phyloP scores from a whole-genome alignment of 495 filamentous ascomycete genomes.

The Pseudevernia furfuracea region DNA sequence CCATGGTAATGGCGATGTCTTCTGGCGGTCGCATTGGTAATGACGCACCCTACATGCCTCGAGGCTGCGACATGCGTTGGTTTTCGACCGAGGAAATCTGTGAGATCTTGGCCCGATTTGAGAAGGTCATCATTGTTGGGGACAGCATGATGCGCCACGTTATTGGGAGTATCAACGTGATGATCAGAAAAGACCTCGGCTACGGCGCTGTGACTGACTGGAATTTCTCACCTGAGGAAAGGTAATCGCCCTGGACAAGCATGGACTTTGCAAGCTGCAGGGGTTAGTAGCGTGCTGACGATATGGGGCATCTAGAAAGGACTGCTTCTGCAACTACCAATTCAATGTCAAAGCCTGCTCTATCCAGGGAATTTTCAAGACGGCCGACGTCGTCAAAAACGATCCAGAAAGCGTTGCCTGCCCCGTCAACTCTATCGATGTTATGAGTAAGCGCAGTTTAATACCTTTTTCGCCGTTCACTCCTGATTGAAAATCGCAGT shows the following conservation, averaged over 20 bases:
- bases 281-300: constrained; percentile 13
- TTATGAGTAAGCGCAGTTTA: constrained; percentile 34
- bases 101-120: constrained; percentile 41
- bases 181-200: constrained; percentile 43
- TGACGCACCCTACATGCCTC: constrained; percentile 43
- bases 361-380: constrained; percentile 46
- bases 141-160: constrained; percentile 50
- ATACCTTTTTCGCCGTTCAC: not conserved
- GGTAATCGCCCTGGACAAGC: constrained; percentile 26
- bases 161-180: constrained; percentile 44
- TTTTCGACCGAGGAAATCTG: constrained; percentile 45
- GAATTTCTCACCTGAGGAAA: constrained; percentile 45
- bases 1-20: constrained; percentile 45
- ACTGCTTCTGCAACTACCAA: constrained; percentile 48
- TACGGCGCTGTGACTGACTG: constrained; percentile 49
- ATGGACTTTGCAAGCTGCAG: not conserved
- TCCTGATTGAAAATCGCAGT: constrained; percentile 29
- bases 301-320: constrained; percentile 26
- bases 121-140: constrained; percentile 43
- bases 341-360: constrained; percentile 48
- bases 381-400: constrained; percentile 40
- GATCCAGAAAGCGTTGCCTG: constrained; percentile 41
- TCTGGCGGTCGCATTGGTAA: constrained; percentile 42
- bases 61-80: constrained; percentile 46
- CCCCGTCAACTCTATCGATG: constrained; percentile 32